A percentile compares a stretch with the other conserved stretches of the same genome.
Evolutionary conservation across 2,329 filamentous ascomycete species (phyloP).

Genomic region (Tolypocladium amazonense): DNA sequence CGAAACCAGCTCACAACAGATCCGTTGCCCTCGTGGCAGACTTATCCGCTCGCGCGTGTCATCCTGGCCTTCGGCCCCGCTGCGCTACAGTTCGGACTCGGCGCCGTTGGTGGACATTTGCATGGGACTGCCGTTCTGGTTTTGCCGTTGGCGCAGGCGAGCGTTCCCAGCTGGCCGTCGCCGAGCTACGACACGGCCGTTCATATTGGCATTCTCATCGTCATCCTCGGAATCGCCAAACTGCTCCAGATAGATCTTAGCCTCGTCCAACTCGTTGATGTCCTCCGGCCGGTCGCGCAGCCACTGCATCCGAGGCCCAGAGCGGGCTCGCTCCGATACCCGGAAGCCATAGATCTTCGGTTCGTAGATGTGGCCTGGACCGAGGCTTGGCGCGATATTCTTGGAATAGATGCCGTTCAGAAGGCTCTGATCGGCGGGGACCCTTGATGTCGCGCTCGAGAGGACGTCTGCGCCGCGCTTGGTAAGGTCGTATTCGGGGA

Average conservation of each 20-base stretch:
- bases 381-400: conserved; percentile 84
- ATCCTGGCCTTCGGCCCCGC: conserved; percentile 1
- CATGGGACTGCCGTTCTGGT: conserved; percentile 47
- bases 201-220: conserved; percentile 41
- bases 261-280: conserved; percentile 76
- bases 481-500: conserved; percentile 86
- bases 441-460: conserved; percentile 20
- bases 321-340: conserved; percentile 80
- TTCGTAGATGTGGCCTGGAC: conserved; percentile 76
- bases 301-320: conserved; percentile 95
- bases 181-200: conserved; percentile 28
- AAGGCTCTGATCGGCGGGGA: conserved; percentile 33
- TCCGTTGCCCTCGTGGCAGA: background rate
- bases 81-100: conserved; percentile 41
- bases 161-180: conserved; percentile 32
- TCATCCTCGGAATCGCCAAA: conserved; percentile 50
- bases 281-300: conserved; percentile 73
- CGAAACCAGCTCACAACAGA: background rate
- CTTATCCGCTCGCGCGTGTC: background rate
- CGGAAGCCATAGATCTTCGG: conserved; percentile 94
- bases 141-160: conserved; percentile 31
- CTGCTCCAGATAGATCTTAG: conserved; percentile 40
- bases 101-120: conserved; percentile 43
- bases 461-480: conserved; percentile 56
- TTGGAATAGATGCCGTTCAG: conserved; percentile 81